phyloP scores from a whole-genome alignment of 805 yeast genomes.

The Jamesozyma jinghongensis region DNA sequence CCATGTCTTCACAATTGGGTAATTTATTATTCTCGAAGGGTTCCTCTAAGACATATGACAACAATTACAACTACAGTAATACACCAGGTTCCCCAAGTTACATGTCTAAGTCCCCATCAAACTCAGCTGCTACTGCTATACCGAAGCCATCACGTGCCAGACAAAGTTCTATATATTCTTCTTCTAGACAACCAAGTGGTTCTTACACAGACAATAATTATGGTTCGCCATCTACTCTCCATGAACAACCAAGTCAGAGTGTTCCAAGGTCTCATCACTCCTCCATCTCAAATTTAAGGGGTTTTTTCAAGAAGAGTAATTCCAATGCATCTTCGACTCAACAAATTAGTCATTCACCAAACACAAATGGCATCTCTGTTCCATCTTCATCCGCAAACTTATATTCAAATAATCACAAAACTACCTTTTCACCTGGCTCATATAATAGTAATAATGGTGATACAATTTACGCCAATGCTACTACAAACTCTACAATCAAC shows the following conservation, averaged over 20 bases:
- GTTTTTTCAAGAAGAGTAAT: conserved; percentile 50
- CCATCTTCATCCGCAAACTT: neutral
- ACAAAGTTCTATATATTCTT: conserved; percentile 28
- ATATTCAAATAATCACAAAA: neutral
- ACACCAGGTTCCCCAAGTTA: neutral
- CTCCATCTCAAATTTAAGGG: conserved; percentile 68
- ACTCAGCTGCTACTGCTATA: conserved; percentile 23
- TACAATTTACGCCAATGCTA: conserved; percentile 20
- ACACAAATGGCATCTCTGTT: conserved; percentile 1
- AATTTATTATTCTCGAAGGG: conserved; percentile 27
- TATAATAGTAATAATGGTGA: conserved; percentile 33
- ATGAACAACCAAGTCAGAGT: conserved; percentile 30
- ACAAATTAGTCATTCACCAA: conserved; percentile 2
- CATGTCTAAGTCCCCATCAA: neutral
- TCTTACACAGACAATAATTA: conserved; percentile 18
- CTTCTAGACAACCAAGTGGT: conserved; percentile 28
- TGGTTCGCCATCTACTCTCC: conserved; percentile 28
- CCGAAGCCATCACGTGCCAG: conserved; percentile 30
- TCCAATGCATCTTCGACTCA: conserved; percentile 1
- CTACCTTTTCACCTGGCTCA: conserved; percentile 24
- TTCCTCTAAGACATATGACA: conserved; percentile 13
- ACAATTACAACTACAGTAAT: conserved; percentile 1
- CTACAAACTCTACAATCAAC: conserved; percentile 30
- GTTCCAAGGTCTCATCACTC: conserved; percentile 50
- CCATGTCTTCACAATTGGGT: conserved; percentile 30